Percentiles rank a stretch among this genome's conserved stretches.
Conservation (phyloP, 306 rosid species). For the Lablab purpureus region DNA sequence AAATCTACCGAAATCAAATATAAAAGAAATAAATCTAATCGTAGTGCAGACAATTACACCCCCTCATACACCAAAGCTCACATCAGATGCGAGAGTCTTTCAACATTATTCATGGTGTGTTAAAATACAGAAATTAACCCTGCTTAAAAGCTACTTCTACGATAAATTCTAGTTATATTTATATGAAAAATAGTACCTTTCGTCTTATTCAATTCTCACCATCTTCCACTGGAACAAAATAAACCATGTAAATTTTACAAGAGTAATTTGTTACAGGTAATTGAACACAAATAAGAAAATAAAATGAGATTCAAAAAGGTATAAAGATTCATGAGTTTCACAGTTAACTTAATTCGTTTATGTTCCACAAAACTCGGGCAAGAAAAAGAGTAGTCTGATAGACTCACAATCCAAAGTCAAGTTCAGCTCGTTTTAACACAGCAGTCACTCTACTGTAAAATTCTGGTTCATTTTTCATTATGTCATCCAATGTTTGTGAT, state of each 20-base stretch:
- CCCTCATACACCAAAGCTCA: too few relatives aligned
- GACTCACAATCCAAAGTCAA: slow-evolving; percentile 65
- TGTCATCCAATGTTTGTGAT: slow-evolving; percentile 63
- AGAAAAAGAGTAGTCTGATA: slow-evolving; percentile 2
- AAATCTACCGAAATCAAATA: too few relatives aligned
- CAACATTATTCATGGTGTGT: too few relatives aligned
- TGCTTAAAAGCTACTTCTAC: background rate
- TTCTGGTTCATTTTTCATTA: slow-evolving; percentile 76
- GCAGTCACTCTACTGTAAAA: slow-evolving; percentile 68
- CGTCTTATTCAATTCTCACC: slow-evolving; percentile 12
- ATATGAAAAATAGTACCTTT: background rate
- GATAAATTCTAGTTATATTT: background rate
- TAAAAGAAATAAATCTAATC: too few relatives aligned
- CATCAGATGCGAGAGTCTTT: too few relatives aligned
- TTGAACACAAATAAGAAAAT: background rate
- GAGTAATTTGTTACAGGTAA: background rate
- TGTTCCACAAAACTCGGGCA: background rate
- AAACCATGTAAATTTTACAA: slow-evolving; percentile 1
- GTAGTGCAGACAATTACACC: too few relatives aligned
- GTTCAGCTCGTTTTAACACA: slow-evolving; percentile 72
- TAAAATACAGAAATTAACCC: background rate
- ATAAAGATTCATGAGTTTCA: slow-evolving; percentile 9
- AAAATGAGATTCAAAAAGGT: background rate
- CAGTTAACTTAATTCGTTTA: background rate
- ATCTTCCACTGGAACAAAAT: slow-evolving; percentile 23